Evolutionary conservation across 2,329 filamentous ascomycete genomes (phyloP).

Genomic region (Kalaharituber pfeilii): DNA sequence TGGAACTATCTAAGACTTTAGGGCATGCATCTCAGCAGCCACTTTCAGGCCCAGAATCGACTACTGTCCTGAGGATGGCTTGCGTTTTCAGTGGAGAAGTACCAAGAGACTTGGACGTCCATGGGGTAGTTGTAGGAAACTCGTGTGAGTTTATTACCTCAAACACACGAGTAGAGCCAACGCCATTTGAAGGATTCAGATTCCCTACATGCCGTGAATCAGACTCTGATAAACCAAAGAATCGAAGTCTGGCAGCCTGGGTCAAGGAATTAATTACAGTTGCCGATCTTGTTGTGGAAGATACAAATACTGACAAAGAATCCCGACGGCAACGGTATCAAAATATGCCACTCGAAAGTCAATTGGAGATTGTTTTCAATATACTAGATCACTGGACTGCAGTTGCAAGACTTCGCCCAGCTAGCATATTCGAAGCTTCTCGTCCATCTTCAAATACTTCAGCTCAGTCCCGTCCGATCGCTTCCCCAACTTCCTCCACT

Average conservation of each 20-base stretch:
- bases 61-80: background rate
- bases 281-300: slow-evolving; percentile 1
- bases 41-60: background rate
- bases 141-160: background rate
- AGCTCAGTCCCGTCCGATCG: background rate
- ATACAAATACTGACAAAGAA: background rate
- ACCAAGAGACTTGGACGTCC: background rate
- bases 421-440: background rate
- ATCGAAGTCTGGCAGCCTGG: background rate
- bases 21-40: background rate
- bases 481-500: background rate
- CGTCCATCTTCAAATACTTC: background rate
- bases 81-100: background rate
- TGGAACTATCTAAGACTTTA: background rate
- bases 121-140: background rate
- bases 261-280: background rate
- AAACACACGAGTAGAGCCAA: background rate
- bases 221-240: background rate
- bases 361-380: background rate
- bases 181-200: background rate
- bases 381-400: background rate
- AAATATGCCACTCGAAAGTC: background rate
- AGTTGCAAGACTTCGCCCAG: background rate
- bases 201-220: background rate
- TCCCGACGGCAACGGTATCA: background rate